phyloP scores from a whole-genome alignment of 768 basidiomycete species.

The Boletus vinaceobasis region DNA sequence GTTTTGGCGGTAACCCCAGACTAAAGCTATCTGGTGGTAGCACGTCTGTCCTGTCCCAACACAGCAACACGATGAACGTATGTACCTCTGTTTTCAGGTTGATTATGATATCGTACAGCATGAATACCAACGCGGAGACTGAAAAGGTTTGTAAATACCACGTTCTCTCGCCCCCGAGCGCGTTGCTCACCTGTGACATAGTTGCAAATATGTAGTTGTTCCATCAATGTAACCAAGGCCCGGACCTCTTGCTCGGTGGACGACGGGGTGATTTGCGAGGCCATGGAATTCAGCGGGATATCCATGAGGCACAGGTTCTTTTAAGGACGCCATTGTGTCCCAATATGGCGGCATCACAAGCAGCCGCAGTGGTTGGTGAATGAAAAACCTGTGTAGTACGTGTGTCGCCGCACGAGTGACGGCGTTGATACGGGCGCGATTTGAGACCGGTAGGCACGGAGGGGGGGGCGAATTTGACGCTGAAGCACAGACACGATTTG shows the following conservation, averaged over 20 bases:
- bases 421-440: not conserved
- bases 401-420: not conserved
- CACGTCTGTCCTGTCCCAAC: not conserved
- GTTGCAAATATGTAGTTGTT: slow-evolving; percentile 15
- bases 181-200: slow-evolving; percentile 10
- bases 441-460: not conserved
- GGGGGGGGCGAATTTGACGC: not conserved
- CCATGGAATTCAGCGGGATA: slow-evolving; percentile 4
- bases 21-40: slow-evolving; percentile 9
- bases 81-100: slow-evolving; percentile 20
- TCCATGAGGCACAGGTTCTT: not conserved
- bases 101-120: slow-evolving; percentile 20
- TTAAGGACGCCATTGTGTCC: not conserved
- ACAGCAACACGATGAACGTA: not conserved
- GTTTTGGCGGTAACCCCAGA: slow-evolving; percentile 12
- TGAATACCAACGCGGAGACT: slow-evolving; percentile 17
- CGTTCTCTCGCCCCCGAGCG: not conserved
- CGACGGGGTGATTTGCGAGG: not conserved
- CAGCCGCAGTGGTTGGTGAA: not conserved
- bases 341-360: not conserved
- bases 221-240: slow-evolving; percentile 1
- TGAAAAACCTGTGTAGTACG: not conserved
- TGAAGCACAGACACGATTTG: not conserved
- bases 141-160: not conserved
- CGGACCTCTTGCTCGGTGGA: slow-evolving; percentile 2